Base-by-base conservation (phyloP, 805 yeast species). In the Myxozyma geophila region DNA sequence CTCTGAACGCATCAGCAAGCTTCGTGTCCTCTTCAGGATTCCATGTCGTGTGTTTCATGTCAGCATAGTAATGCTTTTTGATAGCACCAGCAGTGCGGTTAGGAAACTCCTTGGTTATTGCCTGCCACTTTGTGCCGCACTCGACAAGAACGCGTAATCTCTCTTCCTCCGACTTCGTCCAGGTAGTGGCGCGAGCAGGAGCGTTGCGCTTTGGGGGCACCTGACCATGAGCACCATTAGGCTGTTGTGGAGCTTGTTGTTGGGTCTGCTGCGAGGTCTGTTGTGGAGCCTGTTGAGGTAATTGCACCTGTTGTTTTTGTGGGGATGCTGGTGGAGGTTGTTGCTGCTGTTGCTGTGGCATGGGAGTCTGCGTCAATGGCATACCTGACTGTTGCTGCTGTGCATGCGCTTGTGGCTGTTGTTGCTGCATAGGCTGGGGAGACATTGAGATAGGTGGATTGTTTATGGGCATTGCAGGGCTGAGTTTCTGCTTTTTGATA, bases 41-140 rank as follows among this genome's bases (percentile, higher is more conserved):
- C 74, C 74, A 72, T 1, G 66, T 55, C 5, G 63, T 62, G 53
- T 71, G 70, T 59, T 71, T 71, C 74, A 72, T 72, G 51, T 72
- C 74, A n/a, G 74, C 74, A 56, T 72, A 72, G 56, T 67, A 72
- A 44, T 72, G 74, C 69, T 72, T 72, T 51, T 72, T 72, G 58
- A 72, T 71, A 12, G 74, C 74, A 19, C 74, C 74, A 4, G 74
- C 72, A 0, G 74, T 70, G 13, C 74, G 66, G 49, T 71, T 67
- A 9, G 74, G 74, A 48, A 72, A 72, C 36, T 69, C 72, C 10
- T 64, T 59, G 13, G 69, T 69, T 23, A 72, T 72, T 3, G 66
- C 67, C 37, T 67, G 68, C 74, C 74, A 72, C 41, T 71, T 71
- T 23, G 67, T 64, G 13, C 74, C 74, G 10, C 57, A 41, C 47